Evolutionary conservation across 2,329 filamentous ascomycete species (phyloP).

Genomic region (Fusarium dimerum): DNA sequence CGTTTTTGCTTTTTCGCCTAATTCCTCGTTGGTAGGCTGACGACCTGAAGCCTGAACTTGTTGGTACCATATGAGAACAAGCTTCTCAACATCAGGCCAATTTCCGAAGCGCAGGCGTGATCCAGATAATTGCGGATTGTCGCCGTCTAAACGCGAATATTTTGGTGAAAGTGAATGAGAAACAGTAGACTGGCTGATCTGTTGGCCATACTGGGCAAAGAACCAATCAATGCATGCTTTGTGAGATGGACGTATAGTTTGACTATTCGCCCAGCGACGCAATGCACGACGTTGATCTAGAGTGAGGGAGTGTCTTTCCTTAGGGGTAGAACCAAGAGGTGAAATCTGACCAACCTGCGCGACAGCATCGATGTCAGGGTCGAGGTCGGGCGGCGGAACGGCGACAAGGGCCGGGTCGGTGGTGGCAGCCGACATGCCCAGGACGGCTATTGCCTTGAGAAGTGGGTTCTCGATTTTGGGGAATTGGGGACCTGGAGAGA

Average conservation of each 20-base stretch:
- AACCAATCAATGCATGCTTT: constrained; percentile 67
- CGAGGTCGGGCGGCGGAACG: constrained; percentile 33
- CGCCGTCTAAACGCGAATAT: constrained; percentile 61
- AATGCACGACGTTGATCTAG: constrained; percentile 63
- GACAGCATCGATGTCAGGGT: constrained; percentile 22
- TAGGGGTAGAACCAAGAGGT: constrained; percentile 24
- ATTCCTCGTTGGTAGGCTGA: constrained; percentile 62
- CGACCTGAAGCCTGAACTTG: constrained; percentile 53
- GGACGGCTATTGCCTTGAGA: constrained; percentile 31
- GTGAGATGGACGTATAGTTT: constrained; percentile 58
- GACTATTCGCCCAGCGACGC: constrained; percentile 59
- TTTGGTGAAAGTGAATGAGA: constrained; percentile 63
- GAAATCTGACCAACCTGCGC: constrained; percentile 21
- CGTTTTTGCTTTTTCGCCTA: constrained; percentile 61
- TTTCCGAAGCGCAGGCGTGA: constrained; percentile 64
- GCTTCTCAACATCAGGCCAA: constrained; percentile 64
- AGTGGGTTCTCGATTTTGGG: constrained; percentile 33
- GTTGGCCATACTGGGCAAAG: constrained; percentile 56
- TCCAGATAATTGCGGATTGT: constrained; percentile 60
- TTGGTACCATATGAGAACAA: constrained; percentile 57
- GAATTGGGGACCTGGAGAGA: constrained; percentile 24
- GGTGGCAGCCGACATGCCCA: constrained; percentile 39
- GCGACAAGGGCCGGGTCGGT: constrained; percentile 42
- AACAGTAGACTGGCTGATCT: constrained; percentile 64
- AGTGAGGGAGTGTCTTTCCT: constrained; percentile 60